phyloP scores from a whole-genome alignment of 2,329 filamentous ascomycete species.

The Furcasterigmium furcatum region DNA sequence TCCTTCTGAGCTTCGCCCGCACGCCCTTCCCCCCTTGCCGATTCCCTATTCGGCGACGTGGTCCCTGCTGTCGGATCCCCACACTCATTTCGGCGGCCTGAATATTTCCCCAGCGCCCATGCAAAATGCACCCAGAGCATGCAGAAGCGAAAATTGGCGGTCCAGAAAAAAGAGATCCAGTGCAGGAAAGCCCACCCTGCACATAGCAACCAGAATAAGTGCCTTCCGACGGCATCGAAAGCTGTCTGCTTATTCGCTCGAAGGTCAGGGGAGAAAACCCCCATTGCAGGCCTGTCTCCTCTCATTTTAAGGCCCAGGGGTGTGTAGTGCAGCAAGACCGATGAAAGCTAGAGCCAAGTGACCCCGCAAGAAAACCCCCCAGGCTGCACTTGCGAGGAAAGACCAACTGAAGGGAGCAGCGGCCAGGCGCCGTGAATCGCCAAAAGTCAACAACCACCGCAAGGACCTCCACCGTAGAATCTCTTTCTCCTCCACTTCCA shows the following conservation, averaged over 20 bases:
- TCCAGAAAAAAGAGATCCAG: neutral
- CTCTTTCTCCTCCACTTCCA: conserved; percentile 3
- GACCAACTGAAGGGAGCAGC: neutral
- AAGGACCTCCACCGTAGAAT: neutral
- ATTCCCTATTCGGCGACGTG: no score
- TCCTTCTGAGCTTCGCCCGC: no score
- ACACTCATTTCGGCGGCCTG: conserved; percentile 11
- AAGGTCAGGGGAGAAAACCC: neutral
- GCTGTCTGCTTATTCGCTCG: neutral
- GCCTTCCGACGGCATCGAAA: neutral
- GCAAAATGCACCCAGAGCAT: neutral
- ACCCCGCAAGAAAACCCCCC: neutral
- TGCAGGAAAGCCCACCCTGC: neutral
- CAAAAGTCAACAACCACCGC: conserved; percentile 1
- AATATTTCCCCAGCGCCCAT: neutral
- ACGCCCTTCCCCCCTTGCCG: no score
- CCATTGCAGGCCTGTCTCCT: neutral
- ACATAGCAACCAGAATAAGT: neutral
- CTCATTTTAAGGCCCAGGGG: no score
- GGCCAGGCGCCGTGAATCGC: neutral
- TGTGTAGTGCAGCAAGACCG: no score
- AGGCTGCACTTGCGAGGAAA: neutral
- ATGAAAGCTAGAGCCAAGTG: neutral
- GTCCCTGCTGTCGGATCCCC: no score
- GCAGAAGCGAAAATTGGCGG: neutral